Percentiles rank a stretch among this genome's conserved stretches.
Conservation (phyloP, 257 asterid genomes). For the Verbascum thapsus region DNA sequence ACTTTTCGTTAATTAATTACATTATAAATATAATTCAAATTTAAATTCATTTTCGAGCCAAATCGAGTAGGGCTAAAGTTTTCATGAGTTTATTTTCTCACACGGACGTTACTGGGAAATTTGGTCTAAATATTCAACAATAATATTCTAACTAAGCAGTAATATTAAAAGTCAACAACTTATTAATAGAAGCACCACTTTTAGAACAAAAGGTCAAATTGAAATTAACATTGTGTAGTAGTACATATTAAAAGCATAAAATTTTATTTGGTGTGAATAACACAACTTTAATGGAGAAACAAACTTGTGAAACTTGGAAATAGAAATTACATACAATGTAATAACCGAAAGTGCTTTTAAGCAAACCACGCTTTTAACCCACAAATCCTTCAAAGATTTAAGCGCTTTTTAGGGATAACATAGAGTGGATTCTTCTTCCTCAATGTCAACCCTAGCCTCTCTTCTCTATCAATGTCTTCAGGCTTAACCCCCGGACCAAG, state of each 20-base stretch:
- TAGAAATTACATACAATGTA: not conserved
- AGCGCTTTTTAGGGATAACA: slow-evolving; percentile 39
- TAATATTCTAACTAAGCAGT: too few relatives aligned
- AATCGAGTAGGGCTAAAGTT: too few relatives aligned
- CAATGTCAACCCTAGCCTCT: slow-evolving; percentile 57
- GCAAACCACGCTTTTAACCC: not conserved
- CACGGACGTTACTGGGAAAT: too few relatives aligned
- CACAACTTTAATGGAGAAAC: not conserved
- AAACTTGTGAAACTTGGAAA: not conserved
- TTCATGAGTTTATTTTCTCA: too few relatives aligned
- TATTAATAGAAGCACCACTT: too few relatives aligned
- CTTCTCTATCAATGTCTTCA: slow-evolving; percentile 52
- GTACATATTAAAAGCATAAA: not conserved
- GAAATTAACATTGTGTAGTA: too few relatives aligned
- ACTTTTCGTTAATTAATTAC: too few relatives aligned
- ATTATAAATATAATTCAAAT: too few relatives aligned
- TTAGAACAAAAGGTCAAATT: too few relatives aligned
- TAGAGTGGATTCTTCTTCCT: slow-evolving; percentile 48
- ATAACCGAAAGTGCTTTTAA: not conserved
- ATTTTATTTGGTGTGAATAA: not conserved
- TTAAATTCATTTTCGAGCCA: too few relatives aligned
- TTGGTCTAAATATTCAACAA: too few relatives aligned
- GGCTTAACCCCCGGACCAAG: slow-evolving; percentile 42
- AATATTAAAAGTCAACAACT: too few relatives aligned
- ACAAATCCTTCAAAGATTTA: slow-evolving; percentile 25